A percentile compares a stretch with the other conserved stretches of the same genome.
Evolutionary conservation across 148 eudicot species (phyloP).

Genomic region (Rhododendron kiyosumense): DNA sequence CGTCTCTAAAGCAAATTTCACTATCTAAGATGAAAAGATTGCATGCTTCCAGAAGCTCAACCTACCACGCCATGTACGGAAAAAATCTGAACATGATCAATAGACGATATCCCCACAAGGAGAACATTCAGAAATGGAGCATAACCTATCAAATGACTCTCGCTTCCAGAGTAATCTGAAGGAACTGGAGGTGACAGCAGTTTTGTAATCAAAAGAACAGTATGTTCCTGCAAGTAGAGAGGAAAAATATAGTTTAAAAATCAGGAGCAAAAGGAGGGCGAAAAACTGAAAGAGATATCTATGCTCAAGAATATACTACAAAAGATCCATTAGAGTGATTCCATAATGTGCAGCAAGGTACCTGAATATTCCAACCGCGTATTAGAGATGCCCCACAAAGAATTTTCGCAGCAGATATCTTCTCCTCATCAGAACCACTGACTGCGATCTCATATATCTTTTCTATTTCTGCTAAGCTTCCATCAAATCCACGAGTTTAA

Average conservation of each 20-base stretch:
- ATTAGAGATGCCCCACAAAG: slow-evolving; percentile 84
- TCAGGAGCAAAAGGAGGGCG: neutral
- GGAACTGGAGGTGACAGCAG: slow-evolving; percentile 80
- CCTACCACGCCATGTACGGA: slow-evolving; percentile 92
- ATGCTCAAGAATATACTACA: neutral
- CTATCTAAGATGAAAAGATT: neutral
- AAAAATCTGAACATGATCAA: slow-evolving; percentile 81
- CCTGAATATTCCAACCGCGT: slow-evolving; percentile 99
- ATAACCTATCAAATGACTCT: slow-evolving; percentile 67
- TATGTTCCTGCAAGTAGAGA: slow-evolving; percentile 58
- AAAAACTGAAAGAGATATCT: neutral
- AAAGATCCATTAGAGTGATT: neutral
- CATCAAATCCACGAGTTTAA: slow-evolving; percentile 42
- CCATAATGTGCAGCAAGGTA: slow-evolving; percentile 19
- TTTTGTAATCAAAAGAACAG: slow-evolving; percentile 55
- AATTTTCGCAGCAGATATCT: slow-evolving; percentile 67
- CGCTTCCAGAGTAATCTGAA: slow-evolving; percentile 60
- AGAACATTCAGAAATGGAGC: slow-evolving; percentile 76
- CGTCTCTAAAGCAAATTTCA: neutral
- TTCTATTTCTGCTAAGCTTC: slow-evolving; percentile 95
- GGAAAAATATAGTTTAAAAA: slow-evolving; percentile 10
- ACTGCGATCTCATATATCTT: slow-evolving; percentile 75
- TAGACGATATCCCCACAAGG: slow-evolving; percentile 73
- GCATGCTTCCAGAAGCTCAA: slow-evolving; percentile 9
- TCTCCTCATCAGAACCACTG: slow-evolving; percentile 82